Evolutionary conservation across 2,329 filamentous ascomycete genomes (phyloP).

Genomic region (Paramyrothecium roridum): DNA sequence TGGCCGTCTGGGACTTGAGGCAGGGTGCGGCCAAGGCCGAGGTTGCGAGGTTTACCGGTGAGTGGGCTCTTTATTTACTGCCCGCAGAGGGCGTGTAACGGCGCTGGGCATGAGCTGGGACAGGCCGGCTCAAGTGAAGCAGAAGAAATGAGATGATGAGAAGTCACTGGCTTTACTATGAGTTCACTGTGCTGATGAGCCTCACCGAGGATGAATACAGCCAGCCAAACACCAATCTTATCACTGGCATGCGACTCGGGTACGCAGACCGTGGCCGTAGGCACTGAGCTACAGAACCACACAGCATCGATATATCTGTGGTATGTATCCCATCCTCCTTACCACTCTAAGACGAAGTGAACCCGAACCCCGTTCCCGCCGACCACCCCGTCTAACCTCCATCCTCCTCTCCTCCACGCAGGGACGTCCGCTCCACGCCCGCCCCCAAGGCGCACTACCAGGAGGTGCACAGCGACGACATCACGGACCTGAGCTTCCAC

Average conservation of each 20-base stretch:
- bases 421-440: slow-evolving; percentile 54
- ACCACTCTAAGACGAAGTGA: too few species aligned
- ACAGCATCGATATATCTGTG: slow-evolving; percentile 60
- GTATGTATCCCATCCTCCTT: slow-evolving; percentile 32
- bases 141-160: not conserved
- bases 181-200: not conserved
- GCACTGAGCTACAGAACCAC: slow-evolving; percentile 68
- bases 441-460: slow-evolving; percentile 51
- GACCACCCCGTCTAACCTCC: not conserved
- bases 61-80: slow-evolving; percentile 18
- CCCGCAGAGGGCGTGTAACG: not conserved
- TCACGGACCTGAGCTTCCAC: slow-evolving; percentile 59
- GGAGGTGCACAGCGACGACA: slow-evolving; percentile 66
- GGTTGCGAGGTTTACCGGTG: slow-evolving; percentile 44
- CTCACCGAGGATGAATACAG: slow-evolving; percentile 19
- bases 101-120: not conserved
- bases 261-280: slow-evolving; percentile 63
- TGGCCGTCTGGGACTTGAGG: slow-evolving; percentile 65
- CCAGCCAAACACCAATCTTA: slow-evolving; percentile 51
- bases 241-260: slow-evolving; percentile 60
- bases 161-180: too few species aligned
- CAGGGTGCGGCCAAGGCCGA: slow-evolving; percentile 24
- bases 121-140: not conserved
- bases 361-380: too few species aligned
- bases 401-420: slow-evolving; percentile 19